Evolutionary conservation across 192 early-diverging fungal species (phyloP), one percentile per base, ranked within the genome.

Genomic region (Rhizophagus prolifer): DNA sequence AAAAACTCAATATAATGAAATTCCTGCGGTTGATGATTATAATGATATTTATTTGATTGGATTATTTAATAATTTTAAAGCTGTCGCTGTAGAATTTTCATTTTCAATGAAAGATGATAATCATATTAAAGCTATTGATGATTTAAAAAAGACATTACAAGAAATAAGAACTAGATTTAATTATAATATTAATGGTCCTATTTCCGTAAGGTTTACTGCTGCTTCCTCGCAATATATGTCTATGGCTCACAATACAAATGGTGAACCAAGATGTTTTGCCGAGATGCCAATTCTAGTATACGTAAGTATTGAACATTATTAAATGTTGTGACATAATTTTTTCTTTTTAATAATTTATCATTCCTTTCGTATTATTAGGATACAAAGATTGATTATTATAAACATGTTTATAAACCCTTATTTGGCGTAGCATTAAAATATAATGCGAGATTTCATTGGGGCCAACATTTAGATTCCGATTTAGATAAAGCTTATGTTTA

Each of bases 41-140:
- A 34, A 70, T 21, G 14, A 46, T 46, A 47, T 70, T 70, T 70
- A 70, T 28, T 36, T 9, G 2, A 9, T 26, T 26, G 68, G 41
- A 9, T 70, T 28, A 4, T 21, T 28, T 26, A 70, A 70, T 70
- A 36, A 70, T 26, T 70, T 70, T 47, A 50, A 47, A 47, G 68
- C 21, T 5, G 47, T 70, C 26, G 21, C 68, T 3, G 26, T 50
- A 47, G 68, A 70, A 70, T 70, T 70, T 25, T 44, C 68, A 23
- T 70, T 70, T 47, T 23, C 68, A 25, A 70, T 47, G 68, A 70
- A 47, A 46, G 68, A 70, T 70, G 68, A 70, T 47, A 70, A 47
- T 28, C 44, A 70, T 25, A 28, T 70, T 26, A 12, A 46, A 28
- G 68, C 68, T 13, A 47, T 34, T 13, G 68, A 70, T 46, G 68